These are phyloP conservation scores for Spencermartinsiella ligniputridi DNA, from an alignment of 1,139 yeast genomes.

Conservation along the genomic window DNA sequence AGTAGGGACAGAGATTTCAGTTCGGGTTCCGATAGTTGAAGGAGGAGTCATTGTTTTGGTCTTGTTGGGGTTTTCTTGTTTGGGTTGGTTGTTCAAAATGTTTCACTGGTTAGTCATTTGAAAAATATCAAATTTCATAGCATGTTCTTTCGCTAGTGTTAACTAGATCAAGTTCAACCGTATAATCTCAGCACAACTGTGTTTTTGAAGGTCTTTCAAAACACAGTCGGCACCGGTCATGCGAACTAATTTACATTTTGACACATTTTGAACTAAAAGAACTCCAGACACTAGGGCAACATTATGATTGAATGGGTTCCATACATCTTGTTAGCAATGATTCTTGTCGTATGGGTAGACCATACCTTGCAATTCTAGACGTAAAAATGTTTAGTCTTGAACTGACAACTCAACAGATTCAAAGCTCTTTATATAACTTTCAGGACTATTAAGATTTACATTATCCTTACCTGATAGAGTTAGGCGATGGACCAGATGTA, in stretches of 20 bases:
- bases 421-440: too few species aligned
- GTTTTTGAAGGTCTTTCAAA: too few species aligned
- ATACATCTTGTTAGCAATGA: not conserved
- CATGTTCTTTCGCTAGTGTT: slow-evolving; percentile 34
- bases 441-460: too few species aligned
- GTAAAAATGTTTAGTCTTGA: too few species aligned
- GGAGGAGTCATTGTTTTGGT: slow-evolving; percentile 11
- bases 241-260: not conserved
- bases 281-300: not conserved
- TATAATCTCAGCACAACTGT: slow-evolving; percentile 30
- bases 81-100: not conserved
- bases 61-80: too few species aligned
- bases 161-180: slow-evolving; percentile 35
- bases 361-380: too few species aligned
- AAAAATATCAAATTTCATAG: slow-evolving; percentile 12
- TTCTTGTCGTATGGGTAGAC: too few species aligned
- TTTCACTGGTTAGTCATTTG: too few species aligned
- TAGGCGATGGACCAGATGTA: too few species aligned
- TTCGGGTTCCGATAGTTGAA: slow-evolving; percentile 13
- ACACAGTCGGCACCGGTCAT: slow-evolving; percentile 1
- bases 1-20: not conserved
- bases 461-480: too few species aligned
- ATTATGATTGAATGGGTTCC: not conserved
- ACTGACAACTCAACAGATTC: too few species aligned
- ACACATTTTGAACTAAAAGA: not conserved